Evolutionary conservation across 345 rosid genomes (phyloP).

Genomic region (Odontarrhena argentea): DNA sequence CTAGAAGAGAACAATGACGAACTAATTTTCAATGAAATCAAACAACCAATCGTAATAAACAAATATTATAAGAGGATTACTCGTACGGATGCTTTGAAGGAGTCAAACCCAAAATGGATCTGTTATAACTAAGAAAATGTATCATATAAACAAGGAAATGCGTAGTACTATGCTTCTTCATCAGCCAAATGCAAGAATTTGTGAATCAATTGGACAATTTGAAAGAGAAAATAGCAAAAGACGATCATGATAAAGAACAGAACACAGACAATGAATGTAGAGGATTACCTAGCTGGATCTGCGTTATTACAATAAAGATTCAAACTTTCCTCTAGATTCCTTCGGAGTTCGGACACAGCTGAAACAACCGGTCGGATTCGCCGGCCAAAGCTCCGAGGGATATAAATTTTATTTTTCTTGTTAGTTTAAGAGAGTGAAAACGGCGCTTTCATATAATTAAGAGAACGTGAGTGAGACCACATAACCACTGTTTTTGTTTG

Average conservation of each 20-base stretch:
- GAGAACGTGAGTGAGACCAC: constrained; percentile 26
- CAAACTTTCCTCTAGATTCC: not conserved
- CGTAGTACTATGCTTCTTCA: constrained; percentile 10
- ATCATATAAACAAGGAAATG: not conserved
- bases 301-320: not conserved
- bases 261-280: constrained; percentile 4
- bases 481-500: constrained; percentile 20
- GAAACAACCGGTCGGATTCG: constrained; percentile 30
- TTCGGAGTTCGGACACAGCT: constrained; percentile 35
- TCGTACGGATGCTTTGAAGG: not conserved
- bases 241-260: constrained; percentile 10
- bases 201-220: constrained; percentile 1
- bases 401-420: not conserved
- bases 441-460: constrained; percentile 34
- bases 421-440: constrained; percentile 22
- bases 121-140: not conserved
- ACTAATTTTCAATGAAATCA: constrained; percentile 4
- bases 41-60: not conserved
- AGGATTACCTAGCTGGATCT: constrained; percentile 25
- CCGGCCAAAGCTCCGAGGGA: constrained; percentile 34
- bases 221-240: constrained; percentile 6
- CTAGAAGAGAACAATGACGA: not conserved
- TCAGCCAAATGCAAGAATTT: constrained; percentile 16
- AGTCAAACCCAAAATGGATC: constrained; percentile 20
- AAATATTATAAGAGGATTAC: constrained; percentile 9